Evolutionary conservation across 257 asterid species (phyloP).

Genomic region (Lycium ferocissimum): DNA sequence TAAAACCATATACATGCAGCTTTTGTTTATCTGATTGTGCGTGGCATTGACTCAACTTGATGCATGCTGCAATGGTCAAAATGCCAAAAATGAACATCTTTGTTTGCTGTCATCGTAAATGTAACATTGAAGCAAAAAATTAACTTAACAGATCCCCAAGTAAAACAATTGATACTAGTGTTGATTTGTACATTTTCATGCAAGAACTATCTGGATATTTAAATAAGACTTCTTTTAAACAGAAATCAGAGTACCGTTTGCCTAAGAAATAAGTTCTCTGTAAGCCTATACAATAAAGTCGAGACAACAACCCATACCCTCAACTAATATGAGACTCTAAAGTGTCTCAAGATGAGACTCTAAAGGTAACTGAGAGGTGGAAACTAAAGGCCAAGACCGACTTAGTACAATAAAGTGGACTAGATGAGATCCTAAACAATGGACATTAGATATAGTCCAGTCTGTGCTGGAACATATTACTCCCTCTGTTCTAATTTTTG

Average conservation of each 20-base stretch:
- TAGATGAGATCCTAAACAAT: slow-evolving; percentile 16
- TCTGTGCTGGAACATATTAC: not conserved
- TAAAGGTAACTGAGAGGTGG: not conserved
- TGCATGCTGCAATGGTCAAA: slow-evolving; percentile 71
- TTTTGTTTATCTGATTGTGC: slow-evolving; percentile 70
- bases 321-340: not conserved
- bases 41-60: slow-evolving; percentile 79
- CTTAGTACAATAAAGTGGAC: not conserved
- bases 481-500: too few relatives aligned
- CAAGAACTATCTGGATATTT: slow-evolving; percentile 1
- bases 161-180: not conserved
- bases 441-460: not conserved
- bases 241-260: slow-evolving; percentile 6
- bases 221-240: not conserved
- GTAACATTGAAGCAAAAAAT: not conserved
- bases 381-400: slow-evolving; percentile 4
- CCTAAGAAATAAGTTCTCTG: not conserved
- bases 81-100: slow-evolving; percentile 33
- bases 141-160: not conserved
- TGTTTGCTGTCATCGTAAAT: not conserved
- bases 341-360: too few relatives aligned
- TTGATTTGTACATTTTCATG: not conserved
- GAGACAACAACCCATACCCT: slow-evolving; percentile 6
- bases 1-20: slow-evolving; percentile 74
- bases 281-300: not conserved